phyloP scores from a whole-genome alignment of 1,284 basidiomycete genomes.

The Ustilago cynodontis region DNA sequence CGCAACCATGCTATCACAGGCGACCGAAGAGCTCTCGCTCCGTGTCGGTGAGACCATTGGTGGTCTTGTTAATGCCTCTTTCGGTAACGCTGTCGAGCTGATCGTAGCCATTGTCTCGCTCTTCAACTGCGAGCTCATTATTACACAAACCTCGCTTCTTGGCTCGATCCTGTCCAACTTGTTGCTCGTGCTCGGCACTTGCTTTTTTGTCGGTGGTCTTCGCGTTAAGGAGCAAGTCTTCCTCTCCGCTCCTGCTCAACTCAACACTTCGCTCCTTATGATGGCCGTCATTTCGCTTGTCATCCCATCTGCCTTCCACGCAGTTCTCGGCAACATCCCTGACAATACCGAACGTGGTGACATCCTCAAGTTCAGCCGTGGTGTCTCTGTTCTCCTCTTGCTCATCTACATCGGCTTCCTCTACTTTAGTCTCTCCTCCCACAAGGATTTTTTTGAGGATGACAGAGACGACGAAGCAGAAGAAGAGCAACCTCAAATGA shows the following conservation, averaged over 20 bases:
- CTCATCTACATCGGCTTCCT: constrained; percentile 65
- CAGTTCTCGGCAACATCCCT: constrained; percentile 52
- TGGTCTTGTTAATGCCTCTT: constrained; percentile 63
- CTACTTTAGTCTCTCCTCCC: constrained; percentile 51
- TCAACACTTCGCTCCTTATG: constrained; percentile 57
- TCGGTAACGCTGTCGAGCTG: constrained; percentile 64
- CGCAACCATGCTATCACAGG: constrained; percentile 59
- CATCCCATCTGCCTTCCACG: constrained; percentile 64
- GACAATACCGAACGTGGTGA: constrained; percentile 55
- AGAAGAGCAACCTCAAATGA: constrained; percentile 58
- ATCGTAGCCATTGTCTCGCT: constrained; percentile 66
- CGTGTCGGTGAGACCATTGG: constrained; percentile 65
- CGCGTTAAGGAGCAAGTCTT: constrained; percentile 59
- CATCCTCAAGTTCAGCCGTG: constrained; percentile 60
- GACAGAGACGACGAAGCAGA: constrained; percentile 45
- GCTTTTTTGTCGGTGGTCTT: constrained; percentile 63
- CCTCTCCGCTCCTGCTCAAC: constrained; percentile 49
- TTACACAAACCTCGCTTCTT: constrained; percentile 62
- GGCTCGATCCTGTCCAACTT: constrained; percentile 63
- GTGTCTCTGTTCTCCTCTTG: constrained; percentile 56
- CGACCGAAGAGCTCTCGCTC: constrained; percentile 63
- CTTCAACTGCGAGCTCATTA: constrained; percentile 62
- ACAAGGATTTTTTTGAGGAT: constrained; percentile 59
- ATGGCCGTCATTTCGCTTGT: constrained; percentile 66
- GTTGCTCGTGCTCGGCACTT: constrained; percentile 61